Percentiles rank a stretch among this genome's conserved stretches.
Evolutionary conservation across 1,284 basidiomycete species (phyloP).

Genomic region (Phylloboletellus chloephorus): DNA sequence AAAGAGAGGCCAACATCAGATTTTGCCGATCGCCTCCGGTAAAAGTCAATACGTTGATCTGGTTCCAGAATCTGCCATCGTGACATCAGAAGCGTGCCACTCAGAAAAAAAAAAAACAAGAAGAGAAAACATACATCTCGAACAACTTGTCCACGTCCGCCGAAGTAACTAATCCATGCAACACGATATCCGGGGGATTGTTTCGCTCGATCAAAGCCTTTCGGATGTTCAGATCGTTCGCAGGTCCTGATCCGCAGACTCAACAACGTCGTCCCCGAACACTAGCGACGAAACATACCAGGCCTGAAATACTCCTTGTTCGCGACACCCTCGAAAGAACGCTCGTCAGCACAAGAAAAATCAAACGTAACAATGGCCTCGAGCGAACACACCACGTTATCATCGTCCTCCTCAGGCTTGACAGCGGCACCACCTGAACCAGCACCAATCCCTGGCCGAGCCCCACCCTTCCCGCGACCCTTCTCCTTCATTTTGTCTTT

Average conservation of each 20-base stretch:
- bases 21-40: background rate
- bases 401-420: slow-evolving; percentile 47
- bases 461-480: slow-evolving; percentile 33
- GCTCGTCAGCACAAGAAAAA: slow-evolving; percentile 24
- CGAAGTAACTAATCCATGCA: slow-evolving; percentile 74
- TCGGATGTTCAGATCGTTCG: slow-evolving; percentile 60
- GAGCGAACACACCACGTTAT: slow-evolving; percentile 55
- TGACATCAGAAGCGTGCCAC: slow-evolving; percentile 8
- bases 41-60: slow-evolving; percentile 53
- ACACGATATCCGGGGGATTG: slow-evolving; percentile 76
- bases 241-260: slow-evolving; percentile 45
- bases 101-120: background rate
- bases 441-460: slow-evolving; percentile 9
- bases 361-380: background rate
- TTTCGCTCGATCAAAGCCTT: slow-evolving; percentile 74
- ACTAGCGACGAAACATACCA: slow-evolving; percentile 36
- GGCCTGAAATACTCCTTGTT: slow-evolving; percentile 80
- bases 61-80: slow-evolving; percentile 53
- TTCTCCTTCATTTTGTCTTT: slow-evolving; percentile 42
- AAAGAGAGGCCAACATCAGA: slow-evolving; percentile 7
- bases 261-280: background rate
- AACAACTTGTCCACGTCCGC: slow-evolving; percentile 81
- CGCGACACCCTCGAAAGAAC: slow-evolving; percentile 50
- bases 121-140: slow-evolving; percentile 57
- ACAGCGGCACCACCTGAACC: slow-evolving; percentile 7